Base-by-base conservation (phyloP, 2,329 filamentous ascomycete species). In the Rutstroemia sp. region DNA sequence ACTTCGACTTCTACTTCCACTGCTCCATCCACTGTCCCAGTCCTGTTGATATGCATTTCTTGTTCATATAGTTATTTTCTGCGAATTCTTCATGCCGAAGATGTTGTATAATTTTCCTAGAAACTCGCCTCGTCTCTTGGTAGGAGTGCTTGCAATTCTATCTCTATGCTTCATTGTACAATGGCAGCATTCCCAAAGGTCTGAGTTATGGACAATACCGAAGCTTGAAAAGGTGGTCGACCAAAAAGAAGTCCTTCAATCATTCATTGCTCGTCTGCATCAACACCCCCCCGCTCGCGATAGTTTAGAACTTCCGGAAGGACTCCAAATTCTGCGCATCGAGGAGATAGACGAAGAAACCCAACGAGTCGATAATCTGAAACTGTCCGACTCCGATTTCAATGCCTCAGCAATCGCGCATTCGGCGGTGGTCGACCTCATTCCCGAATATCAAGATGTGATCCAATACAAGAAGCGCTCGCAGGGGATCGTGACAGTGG, bases 401-500 rank as follows among this genome's bases (percentile, higher is more conserved):
- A 48, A 53, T 10, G 23, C 12, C 4, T 53, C 55, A 7, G 25
- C 42, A 5, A 27, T 17, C n/a, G 37, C 49, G 6, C 55, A 57
- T 41, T 9, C 42, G 8, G 19, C 34, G 23, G 50, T 54, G 12
- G 12, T 57, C 12, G 19, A 42, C 7, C 2, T 57, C 2, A 38
- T 57, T 16, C 55, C 55, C 4, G 14, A 54, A 42, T 57, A 53
- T 34, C 30, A 41, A 27, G 49, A 57, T 16, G 34, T 53, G 8
- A 34, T 57, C 2, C 44, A 25, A 30, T 57, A 57, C 17, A 14
- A 41, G 17, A 30, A n/a, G 5, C 48, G 57, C 10, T 60, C 58
- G 2, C 52, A 48, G 34, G 76, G 76, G 0, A 68, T 78, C 21
- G 75, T 78, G 9, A 76, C 74, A 4, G 75, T 70, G 0, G 70